Evolutionary conservation across 257 asterid species (phyloP).

Genomic region (Linderniella brevidens): DNA sequence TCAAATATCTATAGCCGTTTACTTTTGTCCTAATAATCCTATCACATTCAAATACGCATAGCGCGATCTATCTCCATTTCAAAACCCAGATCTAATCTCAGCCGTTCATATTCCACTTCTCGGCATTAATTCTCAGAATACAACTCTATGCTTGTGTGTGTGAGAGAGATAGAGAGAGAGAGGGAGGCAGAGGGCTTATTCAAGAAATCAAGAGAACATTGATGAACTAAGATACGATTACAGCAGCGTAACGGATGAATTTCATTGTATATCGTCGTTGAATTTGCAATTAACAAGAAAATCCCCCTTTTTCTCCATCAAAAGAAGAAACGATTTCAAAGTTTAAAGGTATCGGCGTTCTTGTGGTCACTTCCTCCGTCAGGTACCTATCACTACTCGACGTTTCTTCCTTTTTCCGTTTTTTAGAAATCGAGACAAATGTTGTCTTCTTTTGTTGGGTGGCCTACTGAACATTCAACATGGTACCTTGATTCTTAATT

Average conservation of each 20-base stretch:
- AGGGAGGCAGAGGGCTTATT: neutral
- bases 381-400: constrained; percentile 20
- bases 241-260: constrained; percentile 3
- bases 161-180: neutral
- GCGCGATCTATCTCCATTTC: constrained; percentile 24
- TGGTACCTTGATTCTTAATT: neutral
- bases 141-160: neutral
- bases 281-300: neutral
- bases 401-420: constrained; percentile 1
- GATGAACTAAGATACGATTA: constrained; percentile 4
- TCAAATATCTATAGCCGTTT: constrained; percentile 44
- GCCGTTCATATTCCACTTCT: constrained; percentile 14
- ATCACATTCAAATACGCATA: constrained; percentile 23
- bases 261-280: neutral
- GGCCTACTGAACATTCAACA: too few species aligned
- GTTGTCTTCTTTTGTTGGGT: too few species aligned
- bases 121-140: constrained; percentile 4
- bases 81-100: constrained; percentile 22
- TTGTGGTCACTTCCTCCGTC: constrained; percentile 45
- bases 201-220: neutral
- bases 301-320: constrained; percentile 2
- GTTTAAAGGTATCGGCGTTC: constrained; percentile 31
- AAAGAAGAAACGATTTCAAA: neutral
- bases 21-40: constrained; percentile 12
- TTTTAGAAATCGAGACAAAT: constrained; percentile 8